A percentile compares a stretch with the other conserved stretches of the same genome.
These are phyloP conservation scores for Diplodia seriata DNA, from an alignment of 2,329 filamentous ascomycete genomes.

Conservation along the genomic window DNA sequence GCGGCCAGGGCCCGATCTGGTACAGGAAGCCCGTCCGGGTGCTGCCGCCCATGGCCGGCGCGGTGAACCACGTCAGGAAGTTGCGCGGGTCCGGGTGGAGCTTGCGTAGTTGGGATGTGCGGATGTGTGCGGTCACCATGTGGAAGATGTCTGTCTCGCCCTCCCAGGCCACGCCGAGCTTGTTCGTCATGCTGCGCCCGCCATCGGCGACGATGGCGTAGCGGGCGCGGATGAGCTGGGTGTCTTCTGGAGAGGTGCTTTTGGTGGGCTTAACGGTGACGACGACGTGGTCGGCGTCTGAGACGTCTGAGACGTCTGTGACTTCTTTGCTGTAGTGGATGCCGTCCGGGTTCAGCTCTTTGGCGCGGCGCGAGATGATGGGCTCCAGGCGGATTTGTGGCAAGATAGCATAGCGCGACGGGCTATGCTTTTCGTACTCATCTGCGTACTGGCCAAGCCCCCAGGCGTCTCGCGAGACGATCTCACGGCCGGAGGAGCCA, in stretches of 20 bases:
- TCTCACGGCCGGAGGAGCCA: constrained; percentile 39
- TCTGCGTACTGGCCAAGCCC: constrained; percentile 15
- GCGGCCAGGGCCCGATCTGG: constrained; percentile 43
- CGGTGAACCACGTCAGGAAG: constrained; percentile 48
- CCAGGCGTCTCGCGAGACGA: constrained; percentile 33
- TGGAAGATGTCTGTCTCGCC: constrained; percentile 45
- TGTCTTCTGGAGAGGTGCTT: neutral
- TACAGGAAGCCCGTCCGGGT: constrained; percentile 46
- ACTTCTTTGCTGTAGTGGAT: constrained; percentile 43
- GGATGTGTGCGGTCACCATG: constrained; percentile 46
- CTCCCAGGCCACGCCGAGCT: constrained; percentile 42
- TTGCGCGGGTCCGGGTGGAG: constrained; percentile 41
- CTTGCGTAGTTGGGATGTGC: constrained; percentile 38
- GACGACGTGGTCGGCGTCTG: constrained; percentile 32
- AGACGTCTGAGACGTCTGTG: constrained; percentile 36
- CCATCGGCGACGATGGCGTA: constrained; percentile 48
- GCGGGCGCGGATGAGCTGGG: constrained; percentile 35
- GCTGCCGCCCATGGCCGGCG: constrained; percentile 45
- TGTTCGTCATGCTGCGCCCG: constrained; percentile 41
- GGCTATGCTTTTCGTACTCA: constrained; percentile 35
- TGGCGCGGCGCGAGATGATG: constrained; percentile 39
- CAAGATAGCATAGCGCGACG: constrained; percentile 42
- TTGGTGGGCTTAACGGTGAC: constrained; percentile 35
- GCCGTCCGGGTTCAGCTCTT: constrained; percentile 42
- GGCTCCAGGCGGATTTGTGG: constrained; percentile 50